phyloP scores from a whole-genome alignment of 2,329 filamentous ascomycete genomes.

The Colletotrichum tanaceti region DNA sequence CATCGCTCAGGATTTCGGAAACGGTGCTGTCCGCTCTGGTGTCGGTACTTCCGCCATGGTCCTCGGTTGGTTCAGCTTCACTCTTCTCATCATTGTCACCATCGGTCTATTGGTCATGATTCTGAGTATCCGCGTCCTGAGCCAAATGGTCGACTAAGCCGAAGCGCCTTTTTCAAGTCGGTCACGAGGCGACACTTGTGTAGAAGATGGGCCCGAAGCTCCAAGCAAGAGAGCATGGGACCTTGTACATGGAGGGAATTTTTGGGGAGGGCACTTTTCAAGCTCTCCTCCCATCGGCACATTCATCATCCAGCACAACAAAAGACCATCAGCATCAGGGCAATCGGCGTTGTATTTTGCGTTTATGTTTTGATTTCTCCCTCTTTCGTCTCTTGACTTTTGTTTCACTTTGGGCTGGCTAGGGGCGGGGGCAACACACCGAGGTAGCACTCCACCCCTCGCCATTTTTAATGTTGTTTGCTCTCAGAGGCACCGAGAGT shows the following conservation, averaged over 20 bases:
- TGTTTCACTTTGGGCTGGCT: conserved; percentile 25
- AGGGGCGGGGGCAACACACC: conserved; percentile 12
- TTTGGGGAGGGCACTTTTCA: conserved; percentile 1
- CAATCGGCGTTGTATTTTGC: conserved; percentile 34
- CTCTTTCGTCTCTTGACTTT: conserved; percentile 26
- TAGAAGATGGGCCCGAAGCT: conserved; percentile 24
- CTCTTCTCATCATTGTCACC: conserved; percentile 91
- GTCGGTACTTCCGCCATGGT: conserved; percentile 97
- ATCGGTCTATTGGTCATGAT: conserved; percentile 97
- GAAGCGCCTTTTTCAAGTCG: neutral
- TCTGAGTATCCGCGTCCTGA: conserved; percentile 85
- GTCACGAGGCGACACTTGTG: conserved; percentile 9
- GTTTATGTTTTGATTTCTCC: conserved; percentile 27
- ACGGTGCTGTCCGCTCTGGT: conserved; percentile 86
- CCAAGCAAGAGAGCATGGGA: conserved; percentile 1
- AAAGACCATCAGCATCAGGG: conserved; percentile 36
- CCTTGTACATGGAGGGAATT: conserved; percentile 27
- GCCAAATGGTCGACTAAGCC: conserved; percentile 60
- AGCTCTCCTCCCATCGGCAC: conserved; percentile 12
- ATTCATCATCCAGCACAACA: conserved; percentile 32
- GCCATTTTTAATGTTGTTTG: conserved; percentile 39
- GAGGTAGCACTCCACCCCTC: conserved; percentile 2
- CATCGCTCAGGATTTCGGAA: conserved; percentile 91
- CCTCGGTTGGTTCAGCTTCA: conserved; percentile 97
- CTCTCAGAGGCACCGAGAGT: conserved; percentile 21